Conservation (phyloP, 1,139 yeast genomes). For the Geotrichum aggregatum region DNA sequence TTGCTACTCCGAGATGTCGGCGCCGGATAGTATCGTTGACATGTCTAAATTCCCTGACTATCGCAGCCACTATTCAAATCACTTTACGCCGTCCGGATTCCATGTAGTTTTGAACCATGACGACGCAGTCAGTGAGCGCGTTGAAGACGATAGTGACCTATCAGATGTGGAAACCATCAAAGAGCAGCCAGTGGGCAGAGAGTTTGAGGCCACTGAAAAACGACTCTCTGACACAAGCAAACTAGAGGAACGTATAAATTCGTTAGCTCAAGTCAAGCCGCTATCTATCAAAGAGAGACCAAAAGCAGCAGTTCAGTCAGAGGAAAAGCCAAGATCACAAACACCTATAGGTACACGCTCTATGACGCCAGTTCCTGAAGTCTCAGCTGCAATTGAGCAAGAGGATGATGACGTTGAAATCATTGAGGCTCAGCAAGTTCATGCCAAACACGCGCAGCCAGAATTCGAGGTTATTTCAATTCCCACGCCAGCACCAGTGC, state of each 20-base stretch:
- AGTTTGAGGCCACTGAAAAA: neutral
- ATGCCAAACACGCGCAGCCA: neutral
- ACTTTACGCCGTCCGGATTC: slow-evolving; percentile 18
- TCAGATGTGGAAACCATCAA: slow-evolving; percentile 10
- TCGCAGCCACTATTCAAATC: slow-evolving; percentile 16
- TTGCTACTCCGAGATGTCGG: slow-evolving; percentile 9
- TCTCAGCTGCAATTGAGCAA: neutral
- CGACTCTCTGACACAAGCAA: neutral
- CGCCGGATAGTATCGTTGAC: slow-evolving; percentile 15
- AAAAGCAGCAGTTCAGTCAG: neutral
- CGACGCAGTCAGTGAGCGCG: slow-evolving; percentile 9
- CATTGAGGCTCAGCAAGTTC: neutral
- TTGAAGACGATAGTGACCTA: neutral
- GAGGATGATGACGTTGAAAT: neutral
- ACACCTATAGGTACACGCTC: neutral
- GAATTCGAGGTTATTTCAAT: neutral
- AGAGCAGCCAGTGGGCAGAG: neutral
- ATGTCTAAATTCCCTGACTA: slow-evolving; percentile 16
- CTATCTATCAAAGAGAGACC: slow-evolving; percentile 3
- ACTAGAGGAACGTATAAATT: slow-evolving; percentile 7
- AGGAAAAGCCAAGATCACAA: neutral
- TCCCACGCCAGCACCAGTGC: neutral
- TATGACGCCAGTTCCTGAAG: neutral
- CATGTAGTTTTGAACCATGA: slow-evolving; percentile 12
- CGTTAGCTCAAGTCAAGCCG: slow-evolving; percentile 11